Base-by-base conservation (phyloP, 352 stramenopile species). In the Globisporangium camurandrum region DNA sequence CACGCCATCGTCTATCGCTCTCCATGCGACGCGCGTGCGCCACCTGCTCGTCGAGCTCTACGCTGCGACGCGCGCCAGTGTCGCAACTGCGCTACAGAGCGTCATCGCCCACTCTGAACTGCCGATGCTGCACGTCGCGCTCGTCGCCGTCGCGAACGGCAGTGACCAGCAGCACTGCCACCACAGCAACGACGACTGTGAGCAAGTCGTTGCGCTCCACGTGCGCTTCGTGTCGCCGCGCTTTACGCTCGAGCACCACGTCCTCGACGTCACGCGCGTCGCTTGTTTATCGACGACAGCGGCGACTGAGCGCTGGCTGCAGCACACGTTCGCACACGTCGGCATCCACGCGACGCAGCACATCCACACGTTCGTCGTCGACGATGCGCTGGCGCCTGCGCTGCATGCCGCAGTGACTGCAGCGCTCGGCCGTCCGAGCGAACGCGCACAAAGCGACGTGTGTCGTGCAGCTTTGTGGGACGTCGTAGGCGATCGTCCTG, bases 31-130 rank as follows among this genome's bases (percentile, higher is more conserved):
- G 27, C 14, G 2, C 19, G 39, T 59, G 6, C 45, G n/a, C 4
- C 53, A 59, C 27, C 46, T 55, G 10, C 28, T 59, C 16, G 27
- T 49, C 14, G 53, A 59, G 39, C 31, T 59, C 22, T 59, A 55
- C 37, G 33, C 33, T 20, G 39, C 40, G 2, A 22, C 30, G 31
- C 37, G 43, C 3, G 23, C 12, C 11, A 31, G n/a, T 11, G 17
- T 56, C 20, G 23, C 22, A 6, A 16, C 23, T 2, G 33, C 22
- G 26, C 33, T 60, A 26, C 19, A 6, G 19, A 43, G 24, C 23
- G 46, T 56, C 4, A 27, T 56, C 17, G 16, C 46, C 0, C n/a
- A 38, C 17, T 23, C 41, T 2, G 24, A 14, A 17, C 24, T 55
- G 17, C 46, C 53, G 16, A 49, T 54, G 3, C 26, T 60, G 16